Base-by-base conservation (phyloP, 768 basidiomycete genomes). In the Ephemerocybe angulata region DNA sequence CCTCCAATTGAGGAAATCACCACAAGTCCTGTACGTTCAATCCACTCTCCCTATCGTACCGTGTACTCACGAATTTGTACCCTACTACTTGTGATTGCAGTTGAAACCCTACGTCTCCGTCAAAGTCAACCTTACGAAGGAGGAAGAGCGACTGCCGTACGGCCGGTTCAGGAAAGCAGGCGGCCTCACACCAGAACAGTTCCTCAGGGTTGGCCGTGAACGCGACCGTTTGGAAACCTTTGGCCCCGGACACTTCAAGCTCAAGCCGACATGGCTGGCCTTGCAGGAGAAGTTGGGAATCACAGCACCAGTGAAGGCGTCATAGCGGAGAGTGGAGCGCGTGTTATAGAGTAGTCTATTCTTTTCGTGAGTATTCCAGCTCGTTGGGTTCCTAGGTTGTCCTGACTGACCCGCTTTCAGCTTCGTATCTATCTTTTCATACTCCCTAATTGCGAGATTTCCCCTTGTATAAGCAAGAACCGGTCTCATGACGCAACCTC, bases 61-160 rank as follows among this genome's bases (percentile, higher is more conserved):
- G 54, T 25, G 22, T n/a, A 11, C 12, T 25, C 27, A 19, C 15
- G 22, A 17, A 17, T n/a, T 22, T 10, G 47, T 22, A 24, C 30
- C 33, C 4, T 12, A 42, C 21, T 41, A 22, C 17, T 10, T 47
- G 8, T 10, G 11, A 24, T 30, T 40, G 1, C 59, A 90, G 89
- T 71, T 91, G 44, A 85, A 83, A 65, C 83, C 89, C 12, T 90
- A 90, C 70, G 87, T 90, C 27, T 69, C 78, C 51, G 62, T 73
- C 25, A 67, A 62, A 42, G 77, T 77, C 17, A 72, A 69, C 25
- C 70, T 84, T 54, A 66, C 67, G 15, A 64, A 61, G 41, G 54
- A 66, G 51, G 67, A 74, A 62, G 61, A 68, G 53, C 64, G 69
- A 29, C 67, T 69, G 13, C 67, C 74, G 1, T 76, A 72, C 59